A percentile compares a stretch with the other conserved stretches of the same genome.
Conservation (phyloP, 2,329 filamentous ascomycete species). For the Ascosphaera apis region DNA sequence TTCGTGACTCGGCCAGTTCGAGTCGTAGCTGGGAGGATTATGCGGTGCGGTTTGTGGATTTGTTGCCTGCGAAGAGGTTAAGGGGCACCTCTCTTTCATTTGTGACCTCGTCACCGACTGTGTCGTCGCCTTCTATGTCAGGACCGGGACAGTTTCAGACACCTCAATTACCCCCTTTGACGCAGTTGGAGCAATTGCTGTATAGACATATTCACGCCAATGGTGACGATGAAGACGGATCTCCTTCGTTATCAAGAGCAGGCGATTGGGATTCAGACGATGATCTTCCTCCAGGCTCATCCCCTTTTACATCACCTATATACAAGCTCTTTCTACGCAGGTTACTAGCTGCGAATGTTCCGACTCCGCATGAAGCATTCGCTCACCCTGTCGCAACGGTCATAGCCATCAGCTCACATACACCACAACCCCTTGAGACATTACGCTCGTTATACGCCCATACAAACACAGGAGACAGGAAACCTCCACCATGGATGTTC, state of each 20-base stretch:
- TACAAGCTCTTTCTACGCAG: conserved; percentile 69
- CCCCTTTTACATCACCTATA: conserved; percentile 42
- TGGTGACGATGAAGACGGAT: conserved; percentile 36
- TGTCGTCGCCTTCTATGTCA: not conserved
- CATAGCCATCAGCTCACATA: conserved; percentile 83
- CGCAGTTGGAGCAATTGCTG: conserved; percentile 57
- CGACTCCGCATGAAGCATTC: conserved; percentile 78
- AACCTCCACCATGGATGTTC: conserved; percentile 65
- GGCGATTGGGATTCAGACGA: conserved; percentile 11
- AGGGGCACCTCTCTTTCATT: not conserved
- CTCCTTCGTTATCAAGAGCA: too few relatives aligned
- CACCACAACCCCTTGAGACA: conserved; percentile 62
- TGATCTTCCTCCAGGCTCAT: conserved; percentile 10
- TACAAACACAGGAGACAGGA: conserved; percentile 53
- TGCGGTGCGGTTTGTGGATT: conserved; percentile 59
- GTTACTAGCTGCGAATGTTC: conserved; percentile 53
- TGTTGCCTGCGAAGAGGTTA: conserved; percentile 13
- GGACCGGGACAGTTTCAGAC: not conserved
- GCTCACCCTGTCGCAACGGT: conserved; percentile 84
- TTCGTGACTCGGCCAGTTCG: conserved; percentile 71
- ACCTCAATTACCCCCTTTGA: conserved; percentile 12
- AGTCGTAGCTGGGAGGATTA: conserved; percentile 76
- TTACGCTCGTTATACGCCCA: conserved; percentile 63
- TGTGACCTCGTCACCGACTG: not conserved
- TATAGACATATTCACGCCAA: conserved; percentile 56